These are phyloP conservation scores for Ephemerocybe angulata DNA, from an alignment of 768 basidiomycete genomes.

Conservation along the genomic window DNA sequence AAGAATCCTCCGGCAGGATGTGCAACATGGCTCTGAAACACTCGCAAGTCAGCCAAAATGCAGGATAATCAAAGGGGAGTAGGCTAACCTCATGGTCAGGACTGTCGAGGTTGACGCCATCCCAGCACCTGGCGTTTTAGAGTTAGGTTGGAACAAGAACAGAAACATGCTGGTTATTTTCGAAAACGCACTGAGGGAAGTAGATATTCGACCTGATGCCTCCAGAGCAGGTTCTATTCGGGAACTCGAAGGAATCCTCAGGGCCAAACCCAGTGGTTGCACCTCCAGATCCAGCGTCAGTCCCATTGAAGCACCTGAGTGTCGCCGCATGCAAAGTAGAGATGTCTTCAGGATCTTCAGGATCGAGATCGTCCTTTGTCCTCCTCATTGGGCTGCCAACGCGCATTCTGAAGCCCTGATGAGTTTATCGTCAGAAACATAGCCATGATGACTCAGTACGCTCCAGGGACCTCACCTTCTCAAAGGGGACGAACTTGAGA, in stretches of 20 bases:
- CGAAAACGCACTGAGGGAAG: slow-evolving; percentile 2
- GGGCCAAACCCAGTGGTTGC: background rate
- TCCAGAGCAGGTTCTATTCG: background rate
- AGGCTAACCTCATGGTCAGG: slow-evolving; percentile 5
- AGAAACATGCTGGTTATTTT: background rate
- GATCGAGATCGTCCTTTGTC: background rate
- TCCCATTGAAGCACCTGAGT: slow-evolving; percentile 10
- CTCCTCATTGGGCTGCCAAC: slow-evolving; percentile 1
- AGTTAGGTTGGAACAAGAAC: background rate
- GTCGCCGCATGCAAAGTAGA: background rate
- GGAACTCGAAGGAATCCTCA: background rate
- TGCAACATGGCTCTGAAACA: slow-evolving; percentile 8
- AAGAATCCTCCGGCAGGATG: slow-evolving; percentile 7
- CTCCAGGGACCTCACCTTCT: background rate
- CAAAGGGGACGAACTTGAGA: background rate
- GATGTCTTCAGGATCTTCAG: background rate
- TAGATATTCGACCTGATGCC: slow-evolving; percentile 5
- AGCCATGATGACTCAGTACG: background rate
- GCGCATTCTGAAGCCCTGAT: slow-evolving; percentile 4
- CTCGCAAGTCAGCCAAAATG: background rate
- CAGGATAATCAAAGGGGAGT: background rate
- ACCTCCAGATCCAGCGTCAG: background rate
- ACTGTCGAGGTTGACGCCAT: slow-evolving; percentile 8
- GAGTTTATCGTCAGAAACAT: too few relatives aligned
- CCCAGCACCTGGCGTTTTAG: slow-evolving; percentile 8